Percentiles rank a stretch among this genome's conserved stretches.
Conservation (phyloP, 2,329 filamentous ascomycete genomes). For the Xylaria digitata region DNA sequence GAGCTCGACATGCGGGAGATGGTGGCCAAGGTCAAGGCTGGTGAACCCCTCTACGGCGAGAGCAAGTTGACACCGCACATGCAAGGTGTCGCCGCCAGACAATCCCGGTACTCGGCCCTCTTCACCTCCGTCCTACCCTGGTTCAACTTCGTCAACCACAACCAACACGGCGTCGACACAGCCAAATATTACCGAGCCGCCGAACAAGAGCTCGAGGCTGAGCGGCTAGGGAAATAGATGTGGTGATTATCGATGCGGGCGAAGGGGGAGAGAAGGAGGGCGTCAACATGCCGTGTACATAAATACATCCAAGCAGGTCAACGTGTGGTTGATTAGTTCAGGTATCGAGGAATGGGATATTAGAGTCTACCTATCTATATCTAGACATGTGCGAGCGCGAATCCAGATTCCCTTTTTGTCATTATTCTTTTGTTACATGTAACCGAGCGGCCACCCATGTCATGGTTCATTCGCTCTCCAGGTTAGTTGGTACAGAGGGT, state of each 20-base stretch:
- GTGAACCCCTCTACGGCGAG: conserved; percentile 88
- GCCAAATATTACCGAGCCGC: conserved; percentile 98
- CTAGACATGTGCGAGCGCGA: conserved; percentile 23
- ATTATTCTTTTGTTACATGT: neutral
- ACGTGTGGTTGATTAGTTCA: neutral
- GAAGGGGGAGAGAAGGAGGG: neutral
- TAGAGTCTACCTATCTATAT: conserved; percentile 8
- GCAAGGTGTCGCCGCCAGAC: conserved; percentile 91
- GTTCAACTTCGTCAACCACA: conserved; percentile 99
- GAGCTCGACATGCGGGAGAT: conserved; percentile 99
- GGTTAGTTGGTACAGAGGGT: too few relatives aligned
- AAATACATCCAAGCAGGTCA: conserved; percentile 21
- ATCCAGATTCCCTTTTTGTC: conserved; percentile 29
- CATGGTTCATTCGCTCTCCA: conserved; percentile 2
- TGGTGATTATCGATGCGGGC: too few relatives aligned
- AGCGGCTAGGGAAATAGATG: conserved; percentile 58
- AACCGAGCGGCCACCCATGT: conserved; percentile 18
- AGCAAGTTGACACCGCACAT: conserved; percentile 84
- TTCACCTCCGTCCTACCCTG: conserved; percentile 89
- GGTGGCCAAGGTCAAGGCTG: conserved; percentile 94
- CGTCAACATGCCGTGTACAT: conserved; percentile 34
- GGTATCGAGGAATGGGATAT: neutral
- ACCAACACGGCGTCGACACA: conserved; percentile 94
- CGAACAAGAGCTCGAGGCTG: conserved; percentile 90
- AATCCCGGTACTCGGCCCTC: conserved; percentile 89